Percentiles rank a stretch among this genome's conserved stretches.
phyloP scores from a whole-genome alignment of 257 asterid genomes.

The Nicotiana sylvestris region DNA sequence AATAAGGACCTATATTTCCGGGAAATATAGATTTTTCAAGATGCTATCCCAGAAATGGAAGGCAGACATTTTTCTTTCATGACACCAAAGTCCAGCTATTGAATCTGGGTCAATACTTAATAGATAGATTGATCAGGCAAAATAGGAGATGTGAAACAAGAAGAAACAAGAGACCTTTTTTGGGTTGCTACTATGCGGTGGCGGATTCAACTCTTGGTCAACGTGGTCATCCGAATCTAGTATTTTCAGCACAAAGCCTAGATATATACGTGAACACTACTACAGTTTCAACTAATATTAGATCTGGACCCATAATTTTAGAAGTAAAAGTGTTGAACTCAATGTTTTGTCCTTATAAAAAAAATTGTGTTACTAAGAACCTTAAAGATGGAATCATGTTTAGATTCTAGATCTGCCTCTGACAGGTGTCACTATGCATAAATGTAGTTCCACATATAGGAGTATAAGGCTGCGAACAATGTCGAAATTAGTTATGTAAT shows the following conservation, averaged over 20 bases:
- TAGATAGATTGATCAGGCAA: not conserved
- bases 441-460: not conserved
- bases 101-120: not conserved
- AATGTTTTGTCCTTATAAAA: no score
- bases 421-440: not conserved
- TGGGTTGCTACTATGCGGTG: not conserved
- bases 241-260: not conserved
- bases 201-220: not conserved
- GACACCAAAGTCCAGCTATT: not conserved
- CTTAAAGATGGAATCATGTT: not conserved
- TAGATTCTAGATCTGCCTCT: not conserved
- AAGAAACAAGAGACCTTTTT: not conserved
- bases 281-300: not conserved
- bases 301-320: not conserved
- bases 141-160: not conserved
- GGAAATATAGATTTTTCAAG: not conserved
- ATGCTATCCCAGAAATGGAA: not conserved
- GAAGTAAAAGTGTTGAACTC: not conserved
- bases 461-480: not conserved
- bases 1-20: not conserved
- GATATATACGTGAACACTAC: not conserved
- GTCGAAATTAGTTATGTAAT: not conserved
- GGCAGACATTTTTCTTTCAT: not conserved
- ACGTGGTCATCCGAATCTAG: not conserved
- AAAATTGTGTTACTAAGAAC: not conserved